Evolutionary conservation across 495 filamentous ascomycete genomes (phyloP), one percentile per base, ranked within the genome.

Genomic region (Xylaria bambusicola): DNA sequence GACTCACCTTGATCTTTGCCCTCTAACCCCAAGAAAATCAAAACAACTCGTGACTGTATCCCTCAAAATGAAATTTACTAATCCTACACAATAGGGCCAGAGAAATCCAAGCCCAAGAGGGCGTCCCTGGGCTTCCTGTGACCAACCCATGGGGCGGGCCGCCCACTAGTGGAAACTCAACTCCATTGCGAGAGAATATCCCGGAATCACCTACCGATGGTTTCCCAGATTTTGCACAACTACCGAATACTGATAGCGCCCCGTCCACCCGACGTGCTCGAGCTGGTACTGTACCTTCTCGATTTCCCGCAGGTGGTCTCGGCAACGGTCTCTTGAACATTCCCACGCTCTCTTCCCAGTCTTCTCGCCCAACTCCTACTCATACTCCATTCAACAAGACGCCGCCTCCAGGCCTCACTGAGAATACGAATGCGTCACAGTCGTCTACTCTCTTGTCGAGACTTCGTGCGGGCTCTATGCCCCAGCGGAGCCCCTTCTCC

Each of bases 71-170:
- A 58, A 49, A 38, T 40, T 15, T 42, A 18, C 31, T 47, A 58
- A 62, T 57, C 56, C 40, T 70, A 57, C 24, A 35, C 48, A 36
- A 51, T 67, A 96, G 93, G 62, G 92, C 95, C 40, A 84, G 94
- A 73, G 94, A 98, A 71, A 97, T 98, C 61, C 95, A 98, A 77
- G 92, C 92, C 36, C 92, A 98, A 76, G 95, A 98, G 81, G 93
- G 92, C 38, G 78, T 84, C 33, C 65, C 79, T 47, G 79, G 80
- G 41, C 73, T 95, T 60, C 86, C 87, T 62, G 82, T 91, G 50
- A 52, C 5, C n/a, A 91, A 89, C 71, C 85, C 93, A 26, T 98
- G 95, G 94, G 93, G 92, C 27, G 77, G 77, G 1, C 93, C 94
- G 38, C 94, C 94, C 52, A 93, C 95, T 31, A 96, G 92, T 71